Base-by-base conservation (phyloP, 1,139 yeast species). In the Hanseniaspora sp. region DNA sequence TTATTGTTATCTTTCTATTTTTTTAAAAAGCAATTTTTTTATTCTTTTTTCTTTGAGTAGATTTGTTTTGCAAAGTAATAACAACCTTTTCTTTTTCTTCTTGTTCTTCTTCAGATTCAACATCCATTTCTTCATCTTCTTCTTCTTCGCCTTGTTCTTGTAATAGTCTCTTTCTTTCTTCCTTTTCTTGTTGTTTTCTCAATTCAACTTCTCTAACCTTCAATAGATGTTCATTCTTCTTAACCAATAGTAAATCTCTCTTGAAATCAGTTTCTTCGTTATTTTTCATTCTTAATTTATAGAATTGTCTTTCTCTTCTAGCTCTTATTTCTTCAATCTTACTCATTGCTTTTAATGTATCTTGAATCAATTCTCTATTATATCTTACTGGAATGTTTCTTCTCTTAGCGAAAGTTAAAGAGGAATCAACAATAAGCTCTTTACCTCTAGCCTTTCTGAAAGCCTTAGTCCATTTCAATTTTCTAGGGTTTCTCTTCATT, bases 401-500 rank as follows among this genome's bases (percentile, higher is more conserved):
- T 74, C 97, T 86, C 59, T 95, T 88, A 58, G 95, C 95, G 71
- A 94, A 92, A 1, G 97, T 86, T 67, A 92, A 78, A 7, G 98
- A 90, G 13, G 96, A 85, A 68, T 92, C 99, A 58, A 92, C 97
- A 49, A 95, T 96, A 76, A 92, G 80, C 70, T 92, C 99, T 71
- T 92, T 92, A 65, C 99, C 99, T 53, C 97, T 97, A 58, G 97
- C 95, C 71, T 92, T 92, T 74, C 99, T 83, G 79, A 94, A 92
- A 1, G 98, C 97, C 72, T 94, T 92, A 58, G 98, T 92, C 98
- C 98, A 92, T 73, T 80, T 84, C 71, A 90, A 82, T 73, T 92
- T 92, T 74, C 99, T 84, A 63, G 99, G 99, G 74, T 92, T 92
- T 73, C 99, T 84, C 77, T 96, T 90, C 76, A 88, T 95, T 71